These are phyloP conservation scores for Saccharomycopsis phalli DNA, from an alignment of 1,139 yeast species.

Conservation along the genomic window DNA sequence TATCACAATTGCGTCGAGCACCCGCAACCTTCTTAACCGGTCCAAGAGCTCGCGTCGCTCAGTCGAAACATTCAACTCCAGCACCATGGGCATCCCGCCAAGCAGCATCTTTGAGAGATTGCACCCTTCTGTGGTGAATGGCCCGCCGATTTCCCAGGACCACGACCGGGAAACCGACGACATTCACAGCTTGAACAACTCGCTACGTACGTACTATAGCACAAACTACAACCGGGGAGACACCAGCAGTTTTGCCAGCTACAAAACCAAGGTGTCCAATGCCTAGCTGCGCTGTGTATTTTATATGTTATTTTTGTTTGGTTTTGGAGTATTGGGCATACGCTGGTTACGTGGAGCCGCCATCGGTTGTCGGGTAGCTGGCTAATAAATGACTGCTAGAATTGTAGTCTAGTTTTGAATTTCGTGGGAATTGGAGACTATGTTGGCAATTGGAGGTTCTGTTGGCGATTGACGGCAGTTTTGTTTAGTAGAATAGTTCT, in stretches of 20 bases:
- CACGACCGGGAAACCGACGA: constrained; percentile 12
- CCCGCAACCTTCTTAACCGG: constrained; percentile 17
- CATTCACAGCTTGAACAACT: constrained; percentile 17
- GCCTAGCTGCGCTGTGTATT: too few species aligned
- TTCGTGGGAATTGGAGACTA: too few species aligned
- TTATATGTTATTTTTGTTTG: too few species aligned
- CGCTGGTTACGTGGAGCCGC: too few species aligned
- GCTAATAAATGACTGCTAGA: too few species aligned
- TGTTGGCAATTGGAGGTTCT: too few species aligned
- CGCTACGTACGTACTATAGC: constrained; percentile 12
- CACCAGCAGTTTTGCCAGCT: constrained; percentile 11
- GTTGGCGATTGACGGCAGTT: too few species aligned
- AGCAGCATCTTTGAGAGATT: constrained; percentile 20
- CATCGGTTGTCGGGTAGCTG: too few species aligned
- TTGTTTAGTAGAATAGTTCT: too few species aligned
- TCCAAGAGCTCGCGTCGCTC: constrained; percentile 19
- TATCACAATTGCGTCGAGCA: constrained; percentile 18
- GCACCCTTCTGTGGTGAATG: background rate
- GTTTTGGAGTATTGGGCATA: too few species aligned
- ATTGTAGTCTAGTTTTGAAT: too few species aligned
- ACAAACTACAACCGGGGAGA: constrained; percentile 4
- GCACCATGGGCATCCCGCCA: constrained; percentile 20
- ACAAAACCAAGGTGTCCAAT: constrained; percentile 13
- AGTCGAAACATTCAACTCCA: constrained; percentile 20
- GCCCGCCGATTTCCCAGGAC: background rate